Base-by-base conservation (phyloP, 2,329 filamentous ascomycete species). In the Fusarium anguioides region DNA sequence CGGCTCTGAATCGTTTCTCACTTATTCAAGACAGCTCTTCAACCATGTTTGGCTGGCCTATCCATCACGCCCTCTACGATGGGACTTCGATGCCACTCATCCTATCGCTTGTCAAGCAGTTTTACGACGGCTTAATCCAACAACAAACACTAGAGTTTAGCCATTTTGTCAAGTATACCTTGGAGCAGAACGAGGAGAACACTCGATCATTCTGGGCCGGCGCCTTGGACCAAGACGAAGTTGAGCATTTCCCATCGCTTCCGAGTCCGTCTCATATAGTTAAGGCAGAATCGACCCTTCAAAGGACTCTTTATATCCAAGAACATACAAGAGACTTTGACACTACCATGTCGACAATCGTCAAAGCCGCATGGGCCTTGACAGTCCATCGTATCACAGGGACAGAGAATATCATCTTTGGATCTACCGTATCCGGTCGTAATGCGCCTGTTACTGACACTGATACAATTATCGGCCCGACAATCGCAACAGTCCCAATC, bases 1-100 rank as follows among this genome's bases (percentile, higher is more conserved):
- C 72, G 37, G 75, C 80, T 3, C 73, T 84, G 3, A 75, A 79
- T 2, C 78, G 81, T 6, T 82, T 79, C 39, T 77, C 77, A 2
- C 69, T 83, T 11, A 66, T 82, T 3, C 48, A 66, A 5, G 72
- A 76, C n/a, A 68, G 74, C 4, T 59, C 35, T 3, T 47, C 44
- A 5, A 31, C 31, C 29, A 18, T 26, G 21, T 62, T 62, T 8
- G 26, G 21, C 4, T 59, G 54, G 54, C 39, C 59, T 8, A 26
- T 49, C 5, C 59, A 66, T 20, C 84, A 86, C 54, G 81, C 81
- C 9, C 70, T 86, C 0, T 86, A 86, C 50, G 85, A 87, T 41
- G 84, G 60, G 8, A 10, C 15, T 3, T 65, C 61, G 6, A 26
- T 63, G 11, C 44, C 54, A 2, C 55, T 63, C 12, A 41, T 60